Base-by-base conservation (phyloP, 306 rosid species). In the Prosopis cineraria region DNA sequence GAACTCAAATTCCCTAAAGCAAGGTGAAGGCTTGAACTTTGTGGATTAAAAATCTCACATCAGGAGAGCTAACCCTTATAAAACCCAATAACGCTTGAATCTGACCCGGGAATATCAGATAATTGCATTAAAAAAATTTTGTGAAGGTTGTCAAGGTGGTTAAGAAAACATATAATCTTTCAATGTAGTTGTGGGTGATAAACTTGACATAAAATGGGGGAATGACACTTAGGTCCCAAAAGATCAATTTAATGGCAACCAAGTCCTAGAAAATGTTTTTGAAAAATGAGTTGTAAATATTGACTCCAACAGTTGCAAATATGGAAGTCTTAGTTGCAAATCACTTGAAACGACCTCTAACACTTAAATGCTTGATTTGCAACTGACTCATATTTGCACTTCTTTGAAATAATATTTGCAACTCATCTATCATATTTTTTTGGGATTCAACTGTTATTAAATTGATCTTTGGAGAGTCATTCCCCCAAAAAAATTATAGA, bases 61-160 rank as follows among this genome's bases (percentile, higher is more conserved):
- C n/a, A n/a, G n/a, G n/a, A n/a, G n/a, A n/a, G n/a, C n/a, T n/a
- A n/a, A n/a, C n/a, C n/a, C n/a, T n/a, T n/a, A n/a, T n/a, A n/a
- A 36, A 36, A 36, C 39, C 6, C 39, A 36, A 31, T 4, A 31
- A 31, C 4, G 6, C 39, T 36, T 2, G 13, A 52, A 19, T 19
- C 3, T 20, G 3, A 48, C 24, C 2, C 6, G 25, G 5, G 13
- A 12, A 52, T 52, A 52, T 52, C 10, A 52, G 3, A 52, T 52
- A 22, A 9, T 52, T 52, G 13, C 20, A n/a, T 52, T 52, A 7
- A 52, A 52, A 3, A n/a, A 7, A n/a, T 9, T n/a, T n/a, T 52
- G 59, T 52, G 59, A 77, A 31, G 65, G 22, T 66, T 43, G 24
- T 56, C 52, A 19, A 64, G 60, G 79, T 84, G 30, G 76, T 79